Evolutionary conservation across 139 green algal species (phyloP), one percentile per base, ranked within the genome.

Genomic region (Tetraselmis chui): DNA sequence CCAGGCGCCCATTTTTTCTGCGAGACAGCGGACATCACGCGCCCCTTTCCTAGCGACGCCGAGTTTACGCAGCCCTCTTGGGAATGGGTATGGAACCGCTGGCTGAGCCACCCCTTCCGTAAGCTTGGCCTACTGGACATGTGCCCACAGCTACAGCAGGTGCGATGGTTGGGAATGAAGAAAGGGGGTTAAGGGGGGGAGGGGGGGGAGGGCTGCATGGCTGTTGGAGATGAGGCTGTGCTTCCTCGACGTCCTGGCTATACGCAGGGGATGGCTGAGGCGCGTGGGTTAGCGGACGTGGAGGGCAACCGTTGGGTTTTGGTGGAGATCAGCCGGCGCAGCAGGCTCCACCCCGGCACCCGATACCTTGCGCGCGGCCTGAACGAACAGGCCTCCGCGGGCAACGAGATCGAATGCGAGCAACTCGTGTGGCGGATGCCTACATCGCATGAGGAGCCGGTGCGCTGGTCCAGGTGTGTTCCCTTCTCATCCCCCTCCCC

Each of bases 361-460:
- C 88, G 94, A 26, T 99, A 98, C 91, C 93, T 98, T 28, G 95
- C 96, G 25, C 88, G 94, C 24, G 97, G 97, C 0, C 87, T 99
- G 24, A 99, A 99, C 83, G 87, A 91, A 27, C 81, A 87, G 24
- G 90, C 90, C 0, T 92, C 93, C 26, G 93, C 96, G 1, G 96
- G 95, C 75, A 99, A 99, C 84, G 97, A 99, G 89, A 94, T 98
- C 24, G 97, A 99, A 89, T 96, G 92, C 32, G 96, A 99, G 85
- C 94, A 98, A 85, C 82, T 98, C 25, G 84, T 95, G 0, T 28
- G 29, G 83, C 80, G 81, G 82, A 45, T 31, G 78, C 30, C 78
- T 22, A 25, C 29, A 1, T 75, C 79, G 22, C 59, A 31, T 28
- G 27, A 24, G 5, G 76, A 75, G 27, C 74, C 79, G 1, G 59